Base-by-base conservation (phyloP, 2,329 filamentous ascomycete genomes). In the Penicillium sp. region DNA sequence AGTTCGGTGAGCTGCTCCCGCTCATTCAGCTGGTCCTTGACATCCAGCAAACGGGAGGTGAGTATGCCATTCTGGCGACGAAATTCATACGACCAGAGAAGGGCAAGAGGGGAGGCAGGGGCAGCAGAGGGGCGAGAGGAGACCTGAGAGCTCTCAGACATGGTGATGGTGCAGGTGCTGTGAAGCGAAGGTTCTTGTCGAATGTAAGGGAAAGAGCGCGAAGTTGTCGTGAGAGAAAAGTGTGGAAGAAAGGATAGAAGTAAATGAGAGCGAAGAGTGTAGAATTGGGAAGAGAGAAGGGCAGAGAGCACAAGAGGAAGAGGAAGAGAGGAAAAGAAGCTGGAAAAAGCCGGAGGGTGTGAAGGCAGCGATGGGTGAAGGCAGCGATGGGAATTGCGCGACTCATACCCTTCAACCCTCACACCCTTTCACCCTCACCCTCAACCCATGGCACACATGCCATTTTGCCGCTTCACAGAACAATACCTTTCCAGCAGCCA, bases 41-140 rank as follows among this genome's bases (percentile, higher is more conserved):
- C 57, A 38, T 57, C 63, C 8, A 71, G 64, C 50, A 78, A 61
- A 28, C 71, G 68, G 13, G 71, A 61, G 19, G 72, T 63, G 9
- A 78, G 69, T 30, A 70, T 68, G 47, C 72, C 68, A 61, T 78
- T 74, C 60, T 78, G 75, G 22, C 75, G 76, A 19, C 73, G 75
- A n/a, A 79, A 68, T 56, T 79, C 72, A 63, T 78, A 72, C 6
- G 74, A 75, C 77, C 76, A 79, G 55, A 79, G 75, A 24, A 79
- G 68, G 8, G 73, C 68, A 28, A 57, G 28, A 35, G 54, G 42
- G 15, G 28, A n/a, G 19, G 17, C 17, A 7, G 13, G 19, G 44
- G 9, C n/a, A 7, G 22, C n/a, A 5, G 42, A 49, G 26, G 30
- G 19, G 9, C 13, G 5, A 47, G 26, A 1, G 7, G 22, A 7